Percentiles rank a stretch among this genome's conserved stretches.
phyloP scores from a whole-genome alignment of 441 rosid species.

The Cnidoscolus chayamansa region DNA sequence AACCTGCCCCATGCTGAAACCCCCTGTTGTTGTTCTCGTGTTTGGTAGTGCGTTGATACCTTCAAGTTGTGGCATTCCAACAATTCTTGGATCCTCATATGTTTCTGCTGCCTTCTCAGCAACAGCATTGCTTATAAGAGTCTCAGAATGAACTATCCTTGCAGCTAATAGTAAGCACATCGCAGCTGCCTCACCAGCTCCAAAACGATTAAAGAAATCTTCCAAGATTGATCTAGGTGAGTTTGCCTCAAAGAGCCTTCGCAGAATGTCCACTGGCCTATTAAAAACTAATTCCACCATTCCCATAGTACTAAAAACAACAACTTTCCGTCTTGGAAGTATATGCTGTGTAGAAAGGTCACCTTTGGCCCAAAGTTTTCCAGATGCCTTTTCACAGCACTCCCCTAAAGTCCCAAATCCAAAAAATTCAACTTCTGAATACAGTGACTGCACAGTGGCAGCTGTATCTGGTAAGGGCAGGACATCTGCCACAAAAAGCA shows the following conservation, averaged over 20 bases:
- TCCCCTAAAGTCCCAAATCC: conserved; percentile 65
- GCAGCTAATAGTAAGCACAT: conserved; percentile 98
- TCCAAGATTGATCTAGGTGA: conserved; percentile 80
- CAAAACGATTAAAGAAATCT: conserved; percentile 93
- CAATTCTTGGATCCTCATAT: conserved; percentile 93
- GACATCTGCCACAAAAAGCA: conserved; percentile 96
- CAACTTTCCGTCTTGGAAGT: conserved; percentile 79
- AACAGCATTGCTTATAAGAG: conserved; percentile 61
- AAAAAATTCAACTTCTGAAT: conserved; percentile 79
- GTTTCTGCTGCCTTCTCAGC: conserved; percentile 96
- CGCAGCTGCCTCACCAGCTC: conserved; percentile 97
- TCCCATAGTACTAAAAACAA: conserved; percentile 94
- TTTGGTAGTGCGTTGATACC: conserved; percentile 70
- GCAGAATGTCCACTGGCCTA: conserved; percentile 91
- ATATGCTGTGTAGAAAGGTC: conserved; percentile 90
- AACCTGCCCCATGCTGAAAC: conserved; percentile 99
- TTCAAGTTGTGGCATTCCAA: conserved; percentile 95
- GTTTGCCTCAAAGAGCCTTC: conserved; percentile 82
- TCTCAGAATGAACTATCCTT: conserved; percentile 75
- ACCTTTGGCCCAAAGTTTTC: conserved; percentile 94
- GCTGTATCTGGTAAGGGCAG: conserved; percentile 79
- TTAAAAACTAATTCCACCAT: conserved; percentile 92
- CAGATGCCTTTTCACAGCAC: conserved; percentile 75
- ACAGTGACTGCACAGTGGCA: conserved; percentile 66
- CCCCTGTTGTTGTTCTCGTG: conserved; percentile 79